Conservation (phyloP, 169 alveolate genomes). For the Cryptosporidium bovis region DNA sequence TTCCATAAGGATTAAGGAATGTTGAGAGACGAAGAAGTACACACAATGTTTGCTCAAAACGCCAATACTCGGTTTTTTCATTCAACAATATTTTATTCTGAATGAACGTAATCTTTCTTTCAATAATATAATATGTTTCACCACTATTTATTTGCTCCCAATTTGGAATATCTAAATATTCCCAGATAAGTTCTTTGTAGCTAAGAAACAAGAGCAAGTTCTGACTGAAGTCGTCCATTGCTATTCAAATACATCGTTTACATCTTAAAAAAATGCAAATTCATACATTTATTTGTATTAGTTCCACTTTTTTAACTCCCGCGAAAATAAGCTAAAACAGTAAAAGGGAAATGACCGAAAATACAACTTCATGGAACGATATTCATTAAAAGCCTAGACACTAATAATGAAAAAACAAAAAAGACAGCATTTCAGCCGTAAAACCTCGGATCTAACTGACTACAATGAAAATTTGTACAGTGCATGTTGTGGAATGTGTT, state of each 20-base stretch:
- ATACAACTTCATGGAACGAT: not conserved
- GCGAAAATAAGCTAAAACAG: no score
- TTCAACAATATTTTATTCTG: constrained; percentile 35
- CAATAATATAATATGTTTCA: not conserved
- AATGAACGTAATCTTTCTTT: constrained; percentile 1
- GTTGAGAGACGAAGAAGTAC: constrained; percentile 43
- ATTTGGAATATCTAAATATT: constrained; percentile 19
- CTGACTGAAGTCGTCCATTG: no score
- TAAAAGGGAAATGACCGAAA: no score
- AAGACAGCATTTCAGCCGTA: constrained; percentile 11
- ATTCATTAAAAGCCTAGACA: constrained; percentile 68
- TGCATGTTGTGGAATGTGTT: constrained; percentile 49
- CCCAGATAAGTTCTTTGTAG: constrained; percentile 10
- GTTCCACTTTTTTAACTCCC: no score
- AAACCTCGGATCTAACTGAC: constrained; percentile 37
- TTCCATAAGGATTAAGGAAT: constrained; percentile 17
- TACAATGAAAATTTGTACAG: constrained; percentile 40
- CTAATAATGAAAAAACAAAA: constrained; percentile 24
- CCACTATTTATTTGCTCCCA: constrained; percentile 7
- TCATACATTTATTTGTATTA: no score
- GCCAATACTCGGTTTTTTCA: constrained; percentile 38
- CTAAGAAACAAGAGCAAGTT: no score
- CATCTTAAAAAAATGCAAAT: no score
- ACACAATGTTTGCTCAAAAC: constrained; percentile 37
- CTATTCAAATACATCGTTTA: no score